These are phyloP conservation scores for Lophiostoma macrostomum DNA, from an alignment of 495 filamentous ascomycete species.

Conservation along the genomic window DNA sequence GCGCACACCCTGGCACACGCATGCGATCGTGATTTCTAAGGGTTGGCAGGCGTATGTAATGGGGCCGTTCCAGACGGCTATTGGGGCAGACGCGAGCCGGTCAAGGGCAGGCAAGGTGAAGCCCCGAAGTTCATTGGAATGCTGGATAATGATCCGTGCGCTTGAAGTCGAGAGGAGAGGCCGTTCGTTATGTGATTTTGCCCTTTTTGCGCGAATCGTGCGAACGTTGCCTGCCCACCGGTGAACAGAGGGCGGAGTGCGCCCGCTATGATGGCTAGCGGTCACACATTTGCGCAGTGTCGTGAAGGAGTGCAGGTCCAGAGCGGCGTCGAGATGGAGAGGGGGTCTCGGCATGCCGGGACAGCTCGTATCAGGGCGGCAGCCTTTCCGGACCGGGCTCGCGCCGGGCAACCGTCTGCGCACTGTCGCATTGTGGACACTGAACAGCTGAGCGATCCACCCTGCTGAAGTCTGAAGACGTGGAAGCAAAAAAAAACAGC, in stretches of 20 bases:
- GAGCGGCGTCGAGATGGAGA: background rate
- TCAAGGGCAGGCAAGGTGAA: background rate
- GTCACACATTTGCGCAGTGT: too few species aligned
- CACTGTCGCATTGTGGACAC: background rate
- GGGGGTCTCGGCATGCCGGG: background rate
- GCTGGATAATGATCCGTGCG: too few species aligned
- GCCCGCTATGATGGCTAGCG: background rate
- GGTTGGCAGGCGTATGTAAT: background rate
- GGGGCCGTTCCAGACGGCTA: background rate
- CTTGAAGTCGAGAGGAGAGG: too few species aligned
- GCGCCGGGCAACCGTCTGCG: background rate
- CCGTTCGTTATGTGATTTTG: too few species aligned
- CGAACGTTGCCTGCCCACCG: too few species aligned
- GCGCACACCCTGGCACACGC: background rate
- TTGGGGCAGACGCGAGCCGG: too few species aligned
- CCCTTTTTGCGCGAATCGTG: too few species aligned
- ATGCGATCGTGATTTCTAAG: background rate
- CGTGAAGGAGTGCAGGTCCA: background rate
- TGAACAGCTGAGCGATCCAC: background rate
- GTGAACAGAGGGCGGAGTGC: too few species aligned
- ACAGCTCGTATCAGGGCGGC: background rate
- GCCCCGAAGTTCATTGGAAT: background rate
- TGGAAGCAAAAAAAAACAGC: too few species aligned
- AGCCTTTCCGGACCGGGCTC: conserved; percentile 3
- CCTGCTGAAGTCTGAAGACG: background rate